Conservation (phyloP, 257 asterid genomes). For the Primulina eburnea region DNA sequence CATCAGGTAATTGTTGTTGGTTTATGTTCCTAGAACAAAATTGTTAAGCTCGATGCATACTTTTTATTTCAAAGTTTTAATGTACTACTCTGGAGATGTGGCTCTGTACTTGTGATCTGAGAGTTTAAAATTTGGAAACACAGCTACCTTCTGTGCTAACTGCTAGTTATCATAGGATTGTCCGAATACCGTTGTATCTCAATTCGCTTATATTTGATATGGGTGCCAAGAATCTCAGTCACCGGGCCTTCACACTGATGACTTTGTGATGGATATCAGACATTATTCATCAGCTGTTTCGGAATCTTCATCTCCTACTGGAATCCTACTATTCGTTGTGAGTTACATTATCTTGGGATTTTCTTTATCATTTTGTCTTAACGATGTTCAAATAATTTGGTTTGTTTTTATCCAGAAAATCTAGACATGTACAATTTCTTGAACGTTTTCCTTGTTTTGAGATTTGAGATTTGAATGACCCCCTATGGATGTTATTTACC, state of each 20-base stretch:
- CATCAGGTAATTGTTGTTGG: constrained; percentile 31
- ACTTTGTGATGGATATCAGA: constrained; percentile 61
- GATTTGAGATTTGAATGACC: background rate
- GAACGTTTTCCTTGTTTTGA: background rate
- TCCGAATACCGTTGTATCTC: constrained; percentile 27
- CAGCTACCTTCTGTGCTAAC: background rate
- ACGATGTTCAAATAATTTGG: background rate
- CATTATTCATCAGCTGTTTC: constrained; percentile 51
- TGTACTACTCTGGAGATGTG: constrained; percentile 5
- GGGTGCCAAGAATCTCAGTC: constrained; percentile 34
- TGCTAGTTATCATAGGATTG: background rate
- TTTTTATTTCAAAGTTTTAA: constrained; percentile 19
- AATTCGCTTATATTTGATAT: constrained; percentile 12
- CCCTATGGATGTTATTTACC: background rate
- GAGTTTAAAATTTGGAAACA: constrained; percentile 2
- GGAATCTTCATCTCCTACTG: constrained; percentile 62
- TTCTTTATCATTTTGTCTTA: background rate
- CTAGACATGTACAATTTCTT: background rate
- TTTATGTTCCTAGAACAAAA: constrained; percentile 13
- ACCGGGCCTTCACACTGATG: constrained; percentile 38
- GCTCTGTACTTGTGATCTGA: constrained; percentile 12
- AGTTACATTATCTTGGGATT: constrained; percentile 30
- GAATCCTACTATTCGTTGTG: constrained; percentile 69
- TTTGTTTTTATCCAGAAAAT: background rate
- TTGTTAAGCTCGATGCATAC: background rate